phyloP scores from a whole-genome alignment of 768 basidiomycete species.

The Suillus lakei region DNA sequence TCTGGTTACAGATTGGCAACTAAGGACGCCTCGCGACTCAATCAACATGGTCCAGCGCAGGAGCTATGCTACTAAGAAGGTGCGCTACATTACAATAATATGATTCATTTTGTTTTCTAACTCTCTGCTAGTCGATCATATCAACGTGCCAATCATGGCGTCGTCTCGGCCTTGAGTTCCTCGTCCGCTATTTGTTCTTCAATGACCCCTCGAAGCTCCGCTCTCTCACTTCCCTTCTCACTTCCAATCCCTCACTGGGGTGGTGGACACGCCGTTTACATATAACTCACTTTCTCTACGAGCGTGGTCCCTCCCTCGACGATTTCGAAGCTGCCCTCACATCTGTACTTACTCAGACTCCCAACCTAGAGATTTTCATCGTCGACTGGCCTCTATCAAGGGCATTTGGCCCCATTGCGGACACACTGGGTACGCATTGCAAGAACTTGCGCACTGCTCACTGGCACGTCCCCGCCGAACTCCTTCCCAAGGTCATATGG shows the following conservation, averaged over 20 bases:
- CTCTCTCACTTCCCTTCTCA: conserved; percentile 54
- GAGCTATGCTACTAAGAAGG: conserved; percentile 73
- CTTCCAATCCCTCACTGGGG: conserved; percentile 56
- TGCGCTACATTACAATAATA: conserved; percentile 30
- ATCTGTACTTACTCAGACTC: conserved; percentile 65
- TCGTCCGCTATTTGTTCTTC: conserved; percentile 74
- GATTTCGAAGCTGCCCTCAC: conserved; percentile 59
- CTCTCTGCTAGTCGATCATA: conserved; percentile 58
- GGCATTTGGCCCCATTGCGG: conserved; percentile 64
- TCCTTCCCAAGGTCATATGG: conserved; percentile 72
- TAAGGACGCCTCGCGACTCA: conserved; percentile 65
- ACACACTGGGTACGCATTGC: conserved; percentile 60
- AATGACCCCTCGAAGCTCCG: conserved; percentile 60
- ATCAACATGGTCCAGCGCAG: conserved; percentile 60
- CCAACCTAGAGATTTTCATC: conserved; percentile 76
- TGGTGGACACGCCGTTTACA: conserved; percentile 82
- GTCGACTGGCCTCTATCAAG: conserved; percentile 65
- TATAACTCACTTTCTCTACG: conserved; percentile 54
- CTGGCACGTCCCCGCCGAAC: conserved; percentile 59
- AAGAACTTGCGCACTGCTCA: conserved; percentile 62
- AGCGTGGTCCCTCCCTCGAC: conserved; percentile 46
- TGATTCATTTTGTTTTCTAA: not conserved
- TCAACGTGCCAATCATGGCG: conserved; percentile 70
- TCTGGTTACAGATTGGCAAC: conserved; percentile 50
- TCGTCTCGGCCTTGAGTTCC: conserved; percentile 61